phyloP scores from a whole-genome alignment of 2,329 filamentous ascomycete species.

The Xylaria arbuscula region DNA sequence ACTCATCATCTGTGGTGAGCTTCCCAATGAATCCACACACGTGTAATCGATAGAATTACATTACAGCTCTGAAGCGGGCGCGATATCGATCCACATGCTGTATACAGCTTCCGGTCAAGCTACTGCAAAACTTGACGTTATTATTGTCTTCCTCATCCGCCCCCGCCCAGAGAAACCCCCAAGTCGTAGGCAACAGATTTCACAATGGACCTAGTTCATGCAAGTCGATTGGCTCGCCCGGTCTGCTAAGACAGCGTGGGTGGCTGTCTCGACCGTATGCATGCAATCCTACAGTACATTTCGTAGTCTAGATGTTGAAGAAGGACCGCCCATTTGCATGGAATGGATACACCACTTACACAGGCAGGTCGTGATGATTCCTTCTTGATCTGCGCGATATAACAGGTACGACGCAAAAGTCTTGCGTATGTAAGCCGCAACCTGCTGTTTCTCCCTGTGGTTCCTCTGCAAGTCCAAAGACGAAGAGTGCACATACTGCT shows the following conservation, averaged over 20 bases:
- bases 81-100: neutral
- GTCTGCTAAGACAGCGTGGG: constrained; percentile 7
- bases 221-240: constrained; percentile 40
- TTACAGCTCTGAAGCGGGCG: neutral
- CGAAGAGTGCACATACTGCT: constrained; percentile 4
- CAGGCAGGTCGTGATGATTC: neutral
- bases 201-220: constrained; percentile 39
- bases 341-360: constrained; percentile 1
- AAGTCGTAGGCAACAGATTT: constrained; percentile 23
- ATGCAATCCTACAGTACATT: constrained; percentile 29
- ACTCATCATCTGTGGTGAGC: neutral
- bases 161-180: constrained; percentile 7
- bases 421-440: neutral
- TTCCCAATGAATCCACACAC: neutral
- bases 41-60: neutral
- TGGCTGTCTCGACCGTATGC: constrained; percentile 25
- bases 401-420: neutral
- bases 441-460: neutral
- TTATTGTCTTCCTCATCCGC: constrained; percentile 2
- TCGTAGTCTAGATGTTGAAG: neutral
- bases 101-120: neutral
- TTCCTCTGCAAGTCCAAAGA: constrained; percentile 2
- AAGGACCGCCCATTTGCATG: neutral
- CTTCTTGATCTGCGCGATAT: constrained; percentile 9
- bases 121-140: constrained; percentile 4